phyloP scores from a whole-genome alignment of 306 rosid genomes.

The Cercis canadensis region DNA sequence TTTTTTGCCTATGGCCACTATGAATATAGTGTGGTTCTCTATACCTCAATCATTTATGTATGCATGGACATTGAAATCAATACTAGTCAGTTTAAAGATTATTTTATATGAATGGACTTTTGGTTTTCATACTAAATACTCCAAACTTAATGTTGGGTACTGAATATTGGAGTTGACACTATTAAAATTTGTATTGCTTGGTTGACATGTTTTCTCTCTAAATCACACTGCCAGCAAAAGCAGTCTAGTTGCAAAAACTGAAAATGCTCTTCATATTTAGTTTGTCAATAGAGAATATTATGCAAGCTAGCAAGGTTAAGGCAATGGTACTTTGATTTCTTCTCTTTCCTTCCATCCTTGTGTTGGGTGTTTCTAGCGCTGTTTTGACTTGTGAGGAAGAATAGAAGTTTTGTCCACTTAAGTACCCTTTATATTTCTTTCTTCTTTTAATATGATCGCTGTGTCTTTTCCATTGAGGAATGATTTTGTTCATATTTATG shows the following conservation, averaged over 20 bases:
- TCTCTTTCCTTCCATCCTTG: constrained; percentile 3
- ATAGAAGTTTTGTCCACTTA: background rate
- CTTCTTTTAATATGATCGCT: constrained; percentile 6
- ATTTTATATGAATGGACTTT: too few species aligned
- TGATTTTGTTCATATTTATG: constrained; percentile 7
- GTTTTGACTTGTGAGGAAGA: background rate
- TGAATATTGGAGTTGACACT: too few species aligned
- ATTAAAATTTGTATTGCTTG: too few species aligned
- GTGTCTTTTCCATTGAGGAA: constrained; percentile 7
- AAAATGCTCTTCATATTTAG: background rate
- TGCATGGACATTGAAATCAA: too few species aligned
- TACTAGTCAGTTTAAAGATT: too few species aligned
- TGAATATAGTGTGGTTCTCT: too few species aligned
- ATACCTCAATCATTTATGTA: too few species aligned
- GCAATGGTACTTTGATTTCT: background rate
- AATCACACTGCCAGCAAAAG: background rate
- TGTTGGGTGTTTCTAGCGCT: background rate
- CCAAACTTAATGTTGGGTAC: too few species aligned
- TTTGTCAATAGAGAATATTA: constrained; percentile 17
- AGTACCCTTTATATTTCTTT: background rate
- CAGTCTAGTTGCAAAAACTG: background rate
- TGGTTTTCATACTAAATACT: too few species aligned
- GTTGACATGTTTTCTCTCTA: too few species aligned
- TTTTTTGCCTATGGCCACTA: too few species aligned
- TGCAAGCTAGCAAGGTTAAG: background rate